Conservation (phyloP, 768 basidiomycete species). For the Termitomyces sp. region DNA sequence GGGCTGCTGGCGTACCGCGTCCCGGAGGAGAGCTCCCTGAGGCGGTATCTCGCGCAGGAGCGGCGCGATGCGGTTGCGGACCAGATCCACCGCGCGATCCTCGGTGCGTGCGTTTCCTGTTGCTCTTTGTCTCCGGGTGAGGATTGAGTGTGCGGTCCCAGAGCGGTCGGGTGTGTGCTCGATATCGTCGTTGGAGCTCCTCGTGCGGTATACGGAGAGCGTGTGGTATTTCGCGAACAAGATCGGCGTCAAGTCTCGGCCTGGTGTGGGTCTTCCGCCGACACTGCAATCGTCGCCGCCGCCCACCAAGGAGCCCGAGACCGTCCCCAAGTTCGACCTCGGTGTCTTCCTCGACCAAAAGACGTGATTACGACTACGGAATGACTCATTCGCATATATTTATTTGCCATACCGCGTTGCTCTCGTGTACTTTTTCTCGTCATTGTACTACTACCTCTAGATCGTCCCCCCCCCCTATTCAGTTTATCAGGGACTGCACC, state of each 20-base stretch:
- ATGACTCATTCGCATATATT: too few species aligned
- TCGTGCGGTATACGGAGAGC: slow-evolving; percentile 58
- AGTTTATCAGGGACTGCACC: slow-evolving; percentile 35
- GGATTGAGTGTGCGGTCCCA: slow-evolving; percentile 15
- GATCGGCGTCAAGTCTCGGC: slow-evolving; percentile 37
- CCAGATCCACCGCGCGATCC: slow-evolving; percentile 81
- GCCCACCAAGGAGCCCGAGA: slow-evolving; percentile 14
- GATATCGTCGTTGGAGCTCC: slow-evolving; percentile 58
- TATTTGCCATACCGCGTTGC: too few species aligned
- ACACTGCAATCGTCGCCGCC: too few species aligned
- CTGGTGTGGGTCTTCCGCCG: slow-evolving; percentile 44
- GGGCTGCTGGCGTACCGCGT: slow-evolving; percentile 80
- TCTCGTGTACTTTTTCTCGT: not conserved
- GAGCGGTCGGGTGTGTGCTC: slow-evolving; percentile 46
- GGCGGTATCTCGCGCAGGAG: slow-evolving; percentile 69
- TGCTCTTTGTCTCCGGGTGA: too few species aligned
- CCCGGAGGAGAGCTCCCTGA: slow-evolving; percentile 71
- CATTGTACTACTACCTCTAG: slow-evolving; percentile 39
- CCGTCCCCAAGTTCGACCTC: slow-evolving; percentile 51
- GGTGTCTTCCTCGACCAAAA: slow-evolving; percentile 44
- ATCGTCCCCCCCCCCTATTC: slow-evolving; percentile 65
- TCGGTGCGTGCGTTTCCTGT: slow-evolving; percentile 45
- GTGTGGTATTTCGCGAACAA: slow-evolving; percentile 56
- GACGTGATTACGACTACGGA: slow-evolving; percentile 21
- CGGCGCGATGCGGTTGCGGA: slow-evolving; percentile 81